A percentile compares a stretch with the other conserved stretches of the same genome.
phyloP scores from a whole-genome alignment of 106 monocot genomes.

The Allium fistulosum region DNA sequence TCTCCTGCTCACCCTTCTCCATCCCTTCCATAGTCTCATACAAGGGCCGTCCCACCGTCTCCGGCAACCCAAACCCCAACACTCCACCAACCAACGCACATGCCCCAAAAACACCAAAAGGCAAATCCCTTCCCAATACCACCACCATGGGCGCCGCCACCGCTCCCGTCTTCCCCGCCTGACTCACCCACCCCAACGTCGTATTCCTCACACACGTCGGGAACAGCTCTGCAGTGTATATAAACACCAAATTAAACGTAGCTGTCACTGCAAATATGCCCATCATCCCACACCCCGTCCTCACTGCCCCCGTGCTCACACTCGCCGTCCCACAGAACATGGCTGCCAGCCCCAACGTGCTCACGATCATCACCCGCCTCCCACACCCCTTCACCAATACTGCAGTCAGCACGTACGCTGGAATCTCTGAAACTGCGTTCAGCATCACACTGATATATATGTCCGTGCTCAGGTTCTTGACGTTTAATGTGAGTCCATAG shows the following conservation, averaged over 20 bases:
- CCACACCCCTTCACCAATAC: slow-evolving; percentile 3
- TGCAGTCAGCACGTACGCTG: slow-evolving; percentile 20
- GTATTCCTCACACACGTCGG: slow-evolving; percentile 80
- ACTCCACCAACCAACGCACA: slow-evolving; percentile 30
- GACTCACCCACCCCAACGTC: slow-evolving; percentile 57
- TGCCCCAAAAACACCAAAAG: slow-evolving; percentile 46
- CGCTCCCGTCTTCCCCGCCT: slow-evolving; percentile 68
- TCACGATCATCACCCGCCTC: slow-evolving; percentile 6
- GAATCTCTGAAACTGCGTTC: slow-evolving; percentile 16
- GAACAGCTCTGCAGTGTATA: slow-evolving; percentile 80
- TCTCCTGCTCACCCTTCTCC: slow-evolving; percentile 29
- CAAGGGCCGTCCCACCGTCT: slow-evolving; percentile 41
- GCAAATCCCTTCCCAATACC: slow-evolving; percentile 26
- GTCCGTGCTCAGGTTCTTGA: slow-evolving; percentile 6
- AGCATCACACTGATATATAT: slow-evolving; percentile 12
- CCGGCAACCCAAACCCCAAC: slow-evolving; percentile 39
- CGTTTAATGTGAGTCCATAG: slow-evolving; percentile 21
- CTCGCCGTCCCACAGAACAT: slow-evolving; percentile 7
- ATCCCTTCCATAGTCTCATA: slow-evolving; percentile 60
- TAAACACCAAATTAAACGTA: slow-evolving; percentile 63
- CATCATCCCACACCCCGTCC: slow-evolving; percentile 52
- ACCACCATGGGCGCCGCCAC: slow-evolving; percentile 75
- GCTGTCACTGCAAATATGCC: slow-evolving; percentile 79
- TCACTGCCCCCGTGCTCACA: slow-evolving; percentile 5
- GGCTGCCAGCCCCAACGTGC: slow-evolving; percentile 2